Percentiles rank a stretch among this genome's conserved stretches.
Conservation (phyloP, 345 rosid genomes). For the Populus euphratica region DNA sequence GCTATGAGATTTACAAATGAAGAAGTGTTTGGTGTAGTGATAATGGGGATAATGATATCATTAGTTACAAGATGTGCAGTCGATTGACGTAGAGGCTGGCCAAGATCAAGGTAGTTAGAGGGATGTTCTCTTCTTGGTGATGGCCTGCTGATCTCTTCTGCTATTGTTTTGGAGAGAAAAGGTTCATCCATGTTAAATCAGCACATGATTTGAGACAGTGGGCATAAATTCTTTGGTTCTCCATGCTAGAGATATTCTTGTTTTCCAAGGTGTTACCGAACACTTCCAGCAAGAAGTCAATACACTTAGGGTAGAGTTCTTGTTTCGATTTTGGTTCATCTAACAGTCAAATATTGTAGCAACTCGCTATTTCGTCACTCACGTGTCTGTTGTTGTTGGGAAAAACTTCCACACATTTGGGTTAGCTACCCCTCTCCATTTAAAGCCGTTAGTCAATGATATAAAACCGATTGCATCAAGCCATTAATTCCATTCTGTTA, state of each 20-base stretch:
- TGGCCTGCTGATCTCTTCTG: conserved; percentile 18
- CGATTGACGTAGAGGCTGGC: conserved; percentile 34
- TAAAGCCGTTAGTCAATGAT: background rate
- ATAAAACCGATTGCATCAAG: background rate
- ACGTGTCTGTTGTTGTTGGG: background rate
- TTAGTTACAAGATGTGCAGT: conserved; percentile 26
- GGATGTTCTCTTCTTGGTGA: conserved; percentile 24
- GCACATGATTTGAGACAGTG: background rate
- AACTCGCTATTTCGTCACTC: background rate
- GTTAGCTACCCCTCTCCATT: background rate
- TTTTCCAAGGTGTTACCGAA: background rate
- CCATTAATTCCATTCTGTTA: background rate
- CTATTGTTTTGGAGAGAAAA: conserved; percentile 29
- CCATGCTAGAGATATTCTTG: background rate
- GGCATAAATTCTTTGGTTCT: background rate
- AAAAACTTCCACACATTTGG: background rate
- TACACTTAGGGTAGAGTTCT: background rate
- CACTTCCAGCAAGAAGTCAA: background rate
- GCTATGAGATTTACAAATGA: conserved; percentile 43
- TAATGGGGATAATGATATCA: conserved; percentile 34
- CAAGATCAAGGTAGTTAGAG: conserved; percentile 30
- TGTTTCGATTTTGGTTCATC: background rate
- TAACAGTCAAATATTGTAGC: conserved; percentile 5
- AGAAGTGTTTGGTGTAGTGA: conserved; percentile 33
- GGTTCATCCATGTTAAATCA: conserved; percentile 36